These are phyloP conservation scores for Pistacia atlantica DNA, from an alignment of 345 rosid species.

Conservation along the genomic window DNA sequence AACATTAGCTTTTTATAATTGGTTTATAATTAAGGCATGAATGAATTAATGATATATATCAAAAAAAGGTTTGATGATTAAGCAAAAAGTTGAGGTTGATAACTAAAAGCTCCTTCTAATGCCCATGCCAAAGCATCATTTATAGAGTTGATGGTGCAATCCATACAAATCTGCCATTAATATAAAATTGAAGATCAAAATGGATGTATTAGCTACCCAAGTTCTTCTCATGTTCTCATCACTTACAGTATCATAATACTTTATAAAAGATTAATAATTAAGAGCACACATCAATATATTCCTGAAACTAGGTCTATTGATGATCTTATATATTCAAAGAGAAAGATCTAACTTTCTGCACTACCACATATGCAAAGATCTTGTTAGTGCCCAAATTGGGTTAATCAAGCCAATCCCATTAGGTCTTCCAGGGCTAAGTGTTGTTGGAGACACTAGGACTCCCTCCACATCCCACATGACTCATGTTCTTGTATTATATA, in stretches of 20 bases:
- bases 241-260: neutral
- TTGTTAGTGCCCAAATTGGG: slow-evolving; percentile 11
- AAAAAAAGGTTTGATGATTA: neutral
- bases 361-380: neutral
- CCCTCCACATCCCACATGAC: slow-evolving; percentile 18
- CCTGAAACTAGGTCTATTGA: neutral
- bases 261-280: neutral
- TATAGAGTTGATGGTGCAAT: slow-evolving; percentile 1
- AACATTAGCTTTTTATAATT: neutral
- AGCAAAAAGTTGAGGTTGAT: neutral
- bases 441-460: slow-evolving; percentile 11
- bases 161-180: slow-evolving; percentile 9
- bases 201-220: slow-evolving; percentile 10
- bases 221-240: neutral
- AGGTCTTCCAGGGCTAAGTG: slow-evolving; percentile 9
- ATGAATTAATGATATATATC: neutral
- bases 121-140: slow-evolving; percentile 13
- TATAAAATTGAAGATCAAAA: neutral
- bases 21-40: neutral
- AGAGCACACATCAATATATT: neutral
- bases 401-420: slow-evolving; percentile 14
- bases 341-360: slow-evolving; percentile 9
- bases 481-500: slow-evolving; percentile 24
- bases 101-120: slow-evolving; percentile 1
- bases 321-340: neutral